These are phyloP conservation scores for Aspergillus puulaauensis DNA, from an alignment of 2,329 filamentous ascomycete species.

Conservation along the genomic window DNA sequence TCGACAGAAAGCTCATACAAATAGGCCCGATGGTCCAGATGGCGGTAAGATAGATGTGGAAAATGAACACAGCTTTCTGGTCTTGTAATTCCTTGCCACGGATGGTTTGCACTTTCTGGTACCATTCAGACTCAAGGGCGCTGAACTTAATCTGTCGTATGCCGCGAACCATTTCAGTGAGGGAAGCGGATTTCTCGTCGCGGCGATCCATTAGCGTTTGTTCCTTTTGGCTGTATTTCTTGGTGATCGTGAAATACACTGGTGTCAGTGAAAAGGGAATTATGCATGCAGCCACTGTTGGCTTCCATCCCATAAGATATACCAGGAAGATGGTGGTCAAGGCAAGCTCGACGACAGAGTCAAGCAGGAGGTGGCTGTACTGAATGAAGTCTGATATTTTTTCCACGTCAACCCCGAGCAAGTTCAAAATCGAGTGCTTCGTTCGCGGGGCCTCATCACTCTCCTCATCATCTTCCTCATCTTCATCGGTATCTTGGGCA, in stretches of 20 bases:
- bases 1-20: constrained; percentile 65
- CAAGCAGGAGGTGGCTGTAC: constrained; percentile 64
- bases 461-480: constrained; percentile 48
- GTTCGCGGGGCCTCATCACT: constrained; percentile 54
- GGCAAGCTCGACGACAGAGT: constrained; percentile 61
- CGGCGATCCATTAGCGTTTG: constrained; percentile 71
- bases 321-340: constrained; percentile 66
- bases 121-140: constrained; percentile 72
- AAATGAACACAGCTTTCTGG: constrained; percentile 64
- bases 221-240: constrained; percentile 63
- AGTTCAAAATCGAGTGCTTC: constrained; percentile 60
- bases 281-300: constrained; percentile 63
- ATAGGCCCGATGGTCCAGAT: constrained; percentile 74
- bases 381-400: constrained; percentile 66
- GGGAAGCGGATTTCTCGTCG: constrained; percentile 70
- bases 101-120: constrained; percentile 64
- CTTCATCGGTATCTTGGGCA: constrained; percentile 36
- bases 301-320: constrained; percentile 68
- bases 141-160: constrained; percentile 85
- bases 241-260: constrained; percentile 66
- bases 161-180: constrained; percentile 73
- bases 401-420: constrained; percentile 71
- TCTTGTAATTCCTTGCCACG: constrained; percentile 65
- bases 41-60: constrained; percentile 61
- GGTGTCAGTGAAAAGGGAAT: constrained; percentile 65